These are phyloP conservation scores for Staphylotrichum tortipilum DNA, from an alignment of 495 filamentous ascomycete genomes.

Conservation along the genomic window DNA sequence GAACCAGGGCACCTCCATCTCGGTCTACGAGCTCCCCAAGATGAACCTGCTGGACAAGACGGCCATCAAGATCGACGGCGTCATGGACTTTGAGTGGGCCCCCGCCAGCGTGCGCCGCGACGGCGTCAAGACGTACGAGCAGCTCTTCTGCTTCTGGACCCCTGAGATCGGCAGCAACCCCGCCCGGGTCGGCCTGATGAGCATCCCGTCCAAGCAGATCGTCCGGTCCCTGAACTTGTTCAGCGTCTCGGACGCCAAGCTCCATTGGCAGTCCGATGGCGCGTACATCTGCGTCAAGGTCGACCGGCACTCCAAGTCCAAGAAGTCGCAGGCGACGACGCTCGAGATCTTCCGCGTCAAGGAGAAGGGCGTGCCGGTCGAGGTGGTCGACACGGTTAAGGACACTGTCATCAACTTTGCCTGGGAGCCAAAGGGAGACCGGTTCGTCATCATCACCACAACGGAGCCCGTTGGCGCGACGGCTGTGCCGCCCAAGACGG, in stretches of 20 bases:
- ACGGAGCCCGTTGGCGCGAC: constrained; percentile 70
- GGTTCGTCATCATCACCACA: constrained; percentile 95
- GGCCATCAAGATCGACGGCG: constrained; percentile 87
- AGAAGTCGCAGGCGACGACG: constrained; percentile 93
- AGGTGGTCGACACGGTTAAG: constrained; percentile 94
- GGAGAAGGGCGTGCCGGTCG: constrained; percentile 95
- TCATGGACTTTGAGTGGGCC: constrained; percentile 97
- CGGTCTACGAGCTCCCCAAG: constrained; percentile 84
- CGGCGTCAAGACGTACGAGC: constrained; percentile 80
- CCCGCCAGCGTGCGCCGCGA: constrained; percentile 71
- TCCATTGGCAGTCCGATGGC: constrained; percentile 93
- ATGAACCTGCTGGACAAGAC: constrained; percentile 89
- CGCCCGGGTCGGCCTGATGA: constrained; percentile 95
- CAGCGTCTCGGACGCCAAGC: constrained; percentile 93
- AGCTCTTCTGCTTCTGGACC: constrained; percentile 96
- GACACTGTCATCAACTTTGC: constrained; percentile 98
- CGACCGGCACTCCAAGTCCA: constrained; percentile 95
- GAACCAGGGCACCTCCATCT: constrained; percentile 79
- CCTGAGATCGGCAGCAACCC: constrained; percentile 97
- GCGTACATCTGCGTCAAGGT: constrained; percentile 97
- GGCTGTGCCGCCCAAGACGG: constrained; percentile 83
- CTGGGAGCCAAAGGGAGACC: constrained; percentile 95
- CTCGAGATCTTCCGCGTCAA: constrained; percentile 94
- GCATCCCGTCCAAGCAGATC: constrained; percentile 84
- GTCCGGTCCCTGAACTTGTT: constrained; percentile 92